Base-by-base conservation (phyloP, 164 flowering plant species). In the Warburgia ugandensis region DNA sequence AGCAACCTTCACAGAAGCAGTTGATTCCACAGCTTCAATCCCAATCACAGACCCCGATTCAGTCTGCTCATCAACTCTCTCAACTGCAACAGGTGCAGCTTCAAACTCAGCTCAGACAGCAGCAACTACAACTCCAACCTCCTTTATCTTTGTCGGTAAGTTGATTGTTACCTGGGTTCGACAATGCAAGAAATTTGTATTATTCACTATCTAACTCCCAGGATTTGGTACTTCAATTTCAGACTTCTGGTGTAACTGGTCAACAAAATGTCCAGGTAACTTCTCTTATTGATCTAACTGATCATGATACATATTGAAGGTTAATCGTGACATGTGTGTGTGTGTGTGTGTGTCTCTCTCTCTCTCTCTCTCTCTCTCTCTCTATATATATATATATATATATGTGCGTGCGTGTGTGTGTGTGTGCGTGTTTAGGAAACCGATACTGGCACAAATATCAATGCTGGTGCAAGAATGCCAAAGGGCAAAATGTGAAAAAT, bases 1-100 rank as follows among this genome's bases (percentile, higher is more conserved):
- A 37, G 21, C 72, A 76, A 17, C 75, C 61, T 26, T 78, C 76
- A 51, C n/a, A n/a, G n/a, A n/a, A n/a, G n/a, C n/a, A n/a, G n/a
- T 21, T 69, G 45, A 62, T 60, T 38, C 86, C 72, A 35, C 83
- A 65, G 52, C 63, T 75, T 52, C 83, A 71, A 47, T 29, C 58
- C 17, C 92, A 76, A 32, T 2, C 54, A 35, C 72, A 63, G 21
- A 23, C n/a, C n/a, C n/a, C n/a, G 61, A 61, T 59, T 47, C 56
- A 64, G 26, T 57, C 86, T 32, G 21, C 59, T 13, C 84, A 73
- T 61, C 83, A 70, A 50, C 64, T 61, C 58, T 61, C 76, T 49
- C 92, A 73, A 66, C 37, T 67, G 19, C 73, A 54, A 51, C 94
- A 73, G 52, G 26, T 54, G 47, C 87, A 79, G 54, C 52, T 63